A percentile compares a stretch with the other conserved stretches of the same genome.
Evolutionary conservation across 495 filamentous ascomycete species (phyloP).

Genomic region (Elasticomyces elasticus): DNA sequence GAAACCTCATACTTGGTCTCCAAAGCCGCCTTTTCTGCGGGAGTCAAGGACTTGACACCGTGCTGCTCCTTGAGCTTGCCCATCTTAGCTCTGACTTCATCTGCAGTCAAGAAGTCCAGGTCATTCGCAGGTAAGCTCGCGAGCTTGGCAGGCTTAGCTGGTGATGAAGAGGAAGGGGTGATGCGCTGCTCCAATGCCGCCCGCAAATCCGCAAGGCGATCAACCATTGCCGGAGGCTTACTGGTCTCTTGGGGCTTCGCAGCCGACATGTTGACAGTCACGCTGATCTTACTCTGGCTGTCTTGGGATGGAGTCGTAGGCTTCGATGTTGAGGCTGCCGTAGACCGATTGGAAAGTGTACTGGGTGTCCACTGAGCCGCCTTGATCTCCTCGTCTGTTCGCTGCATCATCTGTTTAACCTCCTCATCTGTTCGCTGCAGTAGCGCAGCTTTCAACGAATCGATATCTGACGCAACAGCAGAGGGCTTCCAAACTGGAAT

Average conservation of each 20-base stretch:
- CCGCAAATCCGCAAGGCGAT: not conserved
- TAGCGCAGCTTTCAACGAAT: not conserved
- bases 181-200: not conserved
- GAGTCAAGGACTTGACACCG: not conserved
- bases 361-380: too few species aligned
- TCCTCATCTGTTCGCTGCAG: not conserved
- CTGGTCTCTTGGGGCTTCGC: too few species aligned
- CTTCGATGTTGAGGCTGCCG: too few species aligned
- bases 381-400: too few species aligned
- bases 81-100: constrained; percentile 20
- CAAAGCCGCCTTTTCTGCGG: constrained; percentile 5
- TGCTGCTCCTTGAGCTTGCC: constrained; percentile 9
- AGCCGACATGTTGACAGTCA: too few species aligned
- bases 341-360: too few species aligned
- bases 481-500: constrained; percentile 11
- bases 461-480: not conserved
- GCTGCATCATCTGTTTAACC: not conserved
- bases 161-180: not conserved
- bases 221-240: not conserved
- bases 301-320: too few species aligned
- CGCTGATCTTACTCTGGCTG: too few species aligned
- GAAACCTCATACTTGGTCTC: not conserved
- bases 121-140: constrained; percentile 13
- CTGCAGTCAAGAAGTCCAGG: constrained; percentile 15
- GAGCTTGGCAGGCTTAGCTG: not conserved